Evolutionary conservation across 2,329 filamentous ascomycete species (phyloP), one percentile per base, ranked within the genome.

Genomic region (Seiridium unicorne): DNA sequence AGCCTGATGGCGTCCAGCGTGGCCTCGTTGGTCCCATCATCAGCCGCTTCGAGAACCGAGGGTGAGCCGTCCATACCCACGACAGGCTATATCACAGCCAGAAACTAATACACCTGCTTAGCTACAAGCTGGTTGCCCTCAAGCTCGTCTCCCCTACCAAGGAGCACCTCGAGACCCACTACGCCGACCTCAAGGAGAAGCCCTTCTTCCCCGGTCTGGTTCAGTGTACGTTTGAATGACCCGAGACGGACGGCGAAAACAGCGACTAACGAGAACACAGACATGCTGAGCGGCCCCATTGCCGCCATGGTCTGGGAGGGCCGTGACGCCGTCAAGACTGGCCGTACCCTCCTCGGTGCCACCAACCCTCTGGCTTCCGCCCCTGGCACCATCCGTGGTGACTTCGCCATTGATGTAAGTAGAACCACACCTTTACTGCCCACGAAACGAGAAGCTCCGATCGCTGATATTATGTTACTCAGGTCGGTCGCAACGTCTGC

Each of bases 221-320:
- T 76, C 81, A 90, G 81, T 98, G 92, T 96, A 86, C 69, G 90
- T 78, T 60, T 42, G 36, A 54, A 54, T 34, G 9, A 31, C 36
- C 35, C n/a, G 18, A 32, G 31, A 5, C 40, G 11, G 32, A 13
- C 31, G 13, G 47, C 11, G 10, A 5, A 48, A 9, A 47, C 35
- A 18, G 60, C 11, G 48, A 42, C 57, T 44, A n/a, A 60, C 36
- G 18, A 60, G n/a, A 10, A 54, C n/a, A 60, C 68, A 96, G 93
- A 98, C 88, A 99, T 98, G 95, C 84, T 88, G 79, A 93, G 89
- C 79, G 95, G 95, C 78, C 95, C 95, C 79, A 94, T 99, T 84
- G 90, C 87, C 85, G 95, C 95, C 84, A 99, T 98, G 94, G 90
- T 99, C 82, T 99, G 95, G 95, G 93, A 99, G 83, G 95, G 95